Base-by-base conservation (phyloP, 1,139 yeast species). In the Williopsis jadinii region DNA sequence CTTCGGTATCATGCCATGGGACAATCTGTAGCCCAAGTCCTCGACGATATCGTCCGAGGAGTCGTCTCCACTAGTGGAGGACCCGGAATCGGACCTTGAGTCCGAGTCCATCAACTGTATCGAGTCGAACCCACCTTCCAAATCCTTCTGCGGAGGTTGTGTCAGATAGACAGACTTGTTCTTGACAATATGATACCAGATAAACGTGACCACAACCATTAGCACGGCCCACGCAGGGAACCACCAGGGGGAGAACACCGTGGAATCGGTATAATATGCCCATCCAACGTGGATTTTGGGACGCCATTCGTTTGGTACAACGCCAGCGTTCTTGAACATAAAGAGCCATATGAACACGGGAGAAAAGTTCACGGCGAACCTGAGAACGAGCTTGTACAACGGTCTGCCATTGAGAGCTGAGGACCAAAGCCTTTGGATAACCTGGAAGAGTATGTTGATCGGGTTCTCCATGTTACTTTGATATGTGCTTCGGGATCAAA, bases 251-350 rank as follows among this genome's bases (percentile, higher is more conserved):
- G 38, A 44, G 47, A 66, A 70, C 49, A 69, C 55, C 43, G 56
- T 59, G n/a, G 53, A 47, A 49, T 76, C 82, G 34, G 66, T 43
- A 36, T 64, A 58, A 47, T 62, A 66, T 10, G 74, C 68, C 24
- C 75, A 54, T 42, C 68, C 61, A 39, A 75, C 80, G 49, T 73
- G 71, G 40, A 81, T 80, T 1, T 52, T 49, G 0, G 87, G 88
- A 44, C 86, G 65, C 46, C 71, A 64, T 8, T 62, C 61, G 19
- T 64, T 68, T 3, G 87, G 87, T 15, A 81, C 77, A 10, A 68
- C 42, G 5, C 77, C 77, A 2, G 85, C 84, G 51, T 79, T 71
- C 54, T 78, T 75, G 61, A 80, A 81, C 13, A 78, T 68, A 39
- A 63, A 46, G 36, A 80, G 60, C 87, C 87, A 80, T 28, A 70